Conservation (phyloP, 2,329 filamentous ascomycete species). For the Pyrenophora graminea region DNA sequence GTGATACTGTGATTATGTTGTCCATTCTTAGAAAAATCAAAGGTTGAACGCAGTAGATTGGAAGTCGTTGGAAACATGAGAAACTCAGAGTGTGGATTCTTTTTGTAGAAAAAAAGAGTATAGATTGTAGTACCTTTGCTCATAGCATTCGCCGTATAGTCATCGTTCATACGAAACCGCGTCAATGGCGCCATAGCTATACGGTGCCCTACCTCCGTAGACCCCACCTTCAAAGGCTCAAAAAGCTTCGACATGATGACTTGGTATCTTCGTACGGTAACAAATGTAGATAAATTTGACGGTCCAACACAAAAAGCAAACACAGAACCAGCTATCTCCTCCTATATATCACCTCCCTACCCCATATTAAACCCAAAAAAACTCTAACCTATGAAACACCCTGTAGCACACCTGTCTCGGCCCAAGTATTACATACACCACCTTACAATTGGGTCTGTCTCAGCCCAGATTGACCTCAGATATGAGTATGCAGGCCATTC, state of each 20-base stretch:
- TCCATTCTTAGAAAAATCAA: too few relatives aligned
- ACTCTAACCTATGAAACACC: too few relatives aligned
- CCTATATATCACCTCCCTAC: too few relatives aligned
- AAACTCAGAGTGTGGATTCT: too few relatives aligned
- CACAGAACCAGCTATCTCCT: too few relatives aligned
- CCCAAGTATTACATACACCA: background rate
- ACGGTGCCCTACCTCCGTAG: slow-evolving; percentile 33
- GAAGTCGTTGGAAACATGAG: too few relatives aligned
- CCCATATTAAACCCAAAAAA: too few relatives aligned
- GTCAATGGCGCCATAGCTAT: slow-evolving; percentile 44
- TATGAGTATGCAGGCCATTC: slow-evolving; percentile 5
- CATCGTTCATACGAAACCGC: slow-evolving; percentile 48
- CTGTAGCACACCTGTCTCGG: slow-evolving; percentile 1
- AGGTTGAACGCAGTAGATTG: too few relatives aligned
- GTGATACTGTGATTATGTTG: too few relatives aligned
- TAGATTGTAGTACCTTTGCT: slow-evolving; percentile 6
- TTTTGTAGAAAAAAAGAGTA: background rate
- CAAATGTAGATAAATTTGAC: too few relatives aligned
- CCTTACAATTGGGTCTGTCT: background rate
- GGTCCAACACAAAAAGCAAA: too few relatives aligned
- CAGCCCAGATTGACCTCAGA: background rate
- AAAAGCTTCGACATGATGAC: slow-evolving; percentile 37
- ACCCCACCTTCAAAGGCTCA: slow-evolving; percentile 38
- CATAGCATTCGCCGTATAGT: slow-evolving; percentile 48
- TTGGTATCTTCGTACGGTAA: background rate